Evolutionary conservation across 1,139 yeast species (phyloP).

Genomic region (Debaryomycetaceae sp.): DNA sequence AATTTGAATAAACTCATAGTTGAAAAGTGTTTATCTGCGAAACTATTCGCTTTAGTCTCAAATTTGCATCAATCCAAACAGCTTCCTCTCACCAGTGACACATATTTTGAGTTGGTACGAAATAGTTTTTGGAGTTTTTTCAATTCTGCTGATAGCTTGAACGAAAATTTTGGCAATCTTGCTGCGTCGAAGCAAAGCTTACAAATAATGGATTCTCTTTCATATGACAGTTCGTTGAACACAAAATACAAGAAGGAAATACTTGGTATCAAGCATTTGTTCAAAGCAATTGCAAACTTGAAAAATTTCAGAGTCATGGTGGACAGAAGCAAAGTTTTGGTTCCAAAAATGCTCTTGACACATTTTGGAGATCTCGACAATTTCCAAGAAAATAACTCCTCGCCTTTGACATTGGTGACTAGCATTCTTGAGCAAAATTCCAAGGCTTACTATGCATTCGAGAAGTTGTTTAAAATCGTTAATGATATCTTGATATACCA

Average conservation of each 20-base stretch:
- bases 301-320: conserved; percentile 37
- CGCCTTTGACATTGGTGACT: conserved; percentile 29
- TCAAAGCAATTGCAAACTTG: conserved; percentile 26
- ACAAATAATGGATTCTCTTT: conserved; percentile 26
- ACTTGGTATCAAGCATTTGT: conserved; percentile 25
- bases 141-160: conserved; percentile 48
- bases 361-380: conserved; percentile 15
- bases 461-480: conserved; percentile 39
- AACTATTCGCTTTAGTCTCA: conserved; percentile 31
- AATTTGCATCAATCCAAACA: conserved; percentile 18
- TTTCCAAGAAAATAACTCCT: conserved; percentile 8
- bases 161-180: conserved; percentile 46
- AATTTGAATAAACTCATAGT: conserved; percentile 32
- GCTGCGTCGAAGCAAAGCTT: conserved; percentile 40
- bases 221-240: conserved; percentile 9
- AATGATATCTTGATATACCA: conserved; percentile 33
- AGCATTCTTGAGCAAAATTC: conserved; percentile 54
- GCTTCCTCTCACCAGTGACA: conserved; percentile 9
- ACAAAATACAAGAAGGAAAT: conserved; percentile 14
- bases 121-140: conserved; percentile 55
- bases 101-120: conserved; percentile 18
- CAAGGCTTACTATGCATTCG: conserved; percentile 48
- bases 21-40: conserved; percentile 36
- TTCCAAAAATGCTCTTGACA: conserved; percentile 28
- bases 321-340: conserved; percentile 24